Evolutionary conservation across 164 flowering plant species (phyloP), one percentile per base, ranked within the genome.

Genomic region (Stephania cephalantha): DNA sequence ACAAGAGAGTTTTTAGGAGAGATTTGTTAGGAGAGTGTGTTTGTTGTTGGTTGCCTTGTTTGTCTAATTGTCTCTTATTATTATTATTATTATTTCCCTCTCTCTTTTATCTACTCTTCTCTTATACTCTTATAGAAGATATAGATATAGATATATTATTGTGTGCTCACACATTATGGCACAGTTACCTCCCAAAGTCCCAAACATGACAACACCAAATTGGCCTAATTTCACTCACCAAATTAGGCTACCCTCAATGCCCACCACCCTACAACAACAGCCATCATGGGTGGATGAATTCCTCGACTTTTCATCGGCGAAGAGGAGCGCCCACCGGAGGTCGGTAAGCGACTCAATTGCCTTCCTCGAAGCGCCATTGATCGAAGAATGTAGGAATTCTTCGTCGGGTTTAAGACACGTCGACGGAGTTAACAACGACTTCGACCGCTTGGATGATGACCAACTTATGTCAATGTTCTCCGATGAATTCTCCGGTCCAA

Each of bases 171-270:
- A 8, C 25, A 44, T 71, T 73, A 92, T 93, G 97, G 94, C 97
- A 46, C 91, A 93, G 44, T 82, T 93, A 74, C 97, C 97, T 66
- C 97, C 97, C 4, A 93, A 91, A 82, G 84, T 86, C 71, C 97
- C 97, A 29, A 87, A 71, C 82, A 83, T 90, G 87, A 5, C 84
- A 5, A 5, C 84, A 5, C 79, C 85, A 17, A 83, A 81, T 73
- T 89, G 94, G 92, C 78, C 89, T 30, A 86, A 82, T 69, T 84
- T 87, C 35, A 71, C 78, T 9, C 86, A 88, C 81, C 91, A 89
- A 42, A 25, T 25, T 25, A 88, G 76, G 53, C 53, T 76, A 12
- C 79, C 85, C 3, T 78, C 86, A 1, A 68, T 77, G 70, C 82
- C 78, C 30, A 58, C 18, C 69, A 63, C 30, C 25, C 61, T 25